phyloP scores from a whole-genome alignment of 2,329 filamentous ascomycete species.

The Capronia coronata region DNA sequence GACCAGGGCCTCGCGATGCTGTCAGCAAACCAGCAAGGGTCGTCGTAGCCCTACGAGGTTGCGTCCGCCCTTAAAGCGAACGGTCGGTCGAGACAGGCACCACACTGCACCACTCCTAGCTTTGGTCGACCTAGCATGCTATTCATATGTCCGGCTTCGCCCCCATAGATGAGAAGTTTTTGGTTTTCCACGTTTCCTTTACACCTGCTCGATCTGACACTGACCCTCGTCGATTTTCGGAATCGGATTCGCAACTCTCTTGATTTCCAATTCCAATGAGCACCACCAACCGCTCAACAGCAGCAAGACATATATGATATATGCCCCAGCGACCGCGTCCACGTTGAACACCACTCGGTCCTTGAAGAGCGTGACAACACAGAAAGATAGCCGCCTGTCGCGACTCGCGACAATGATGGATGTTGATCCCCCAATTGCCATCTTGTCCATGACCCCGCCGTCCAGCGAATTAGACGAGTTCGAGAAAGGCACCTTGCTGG shows the following conservation, averaged over 20 bases:
- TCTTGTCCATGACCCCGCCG: slow-evolving; percentile 27
- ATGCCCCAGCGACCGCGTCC: no score
- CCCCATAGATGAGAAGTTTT: slow-evolving; percentile 7
- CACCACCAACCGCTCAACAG: no score
- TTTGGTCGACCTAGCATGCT: slow-evolving; percentile 1
- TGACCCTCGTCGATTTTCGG: background rate
- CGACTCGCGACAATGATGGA: slow-evolving; percentile 11
- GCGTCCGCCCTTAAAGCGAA: slow-evolving; percentile 13
- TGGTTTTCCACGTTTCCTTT: slow-evolving; percentile 5
- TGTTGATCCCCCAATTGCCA: slow-evolving; percentile 18
- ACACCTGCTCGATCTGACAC: background rate
- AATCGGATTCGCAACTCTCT: no score
- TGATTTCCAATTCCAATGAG: no score
- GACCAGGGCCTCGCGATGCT: slow-evolving; percentile 8
- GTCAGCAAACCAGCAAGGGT: slow-evolving; percentile 21
- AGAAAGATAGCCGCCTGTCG: background rate
- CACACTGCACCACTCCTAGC: background rate
- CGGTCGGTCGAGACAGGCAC: background rate
- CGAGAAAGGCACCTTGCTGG: slow-evolving; percentile 25
- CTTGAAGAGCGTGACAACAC: background rate
- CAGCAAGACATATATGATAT: no score
- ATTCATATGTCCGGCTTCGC: slow-evolving; percentile 23
- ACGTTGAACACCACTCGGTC: background rate
- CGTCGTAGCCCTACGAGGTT: slow-evolving; percentile 21
- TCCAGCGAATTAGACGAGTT: slow-evolving; percentile 27